Base-by-base conservation (phyloP, 2,329 filamentous ascomycete genomes). In the Scleromitrula shiraiana region DNA sequence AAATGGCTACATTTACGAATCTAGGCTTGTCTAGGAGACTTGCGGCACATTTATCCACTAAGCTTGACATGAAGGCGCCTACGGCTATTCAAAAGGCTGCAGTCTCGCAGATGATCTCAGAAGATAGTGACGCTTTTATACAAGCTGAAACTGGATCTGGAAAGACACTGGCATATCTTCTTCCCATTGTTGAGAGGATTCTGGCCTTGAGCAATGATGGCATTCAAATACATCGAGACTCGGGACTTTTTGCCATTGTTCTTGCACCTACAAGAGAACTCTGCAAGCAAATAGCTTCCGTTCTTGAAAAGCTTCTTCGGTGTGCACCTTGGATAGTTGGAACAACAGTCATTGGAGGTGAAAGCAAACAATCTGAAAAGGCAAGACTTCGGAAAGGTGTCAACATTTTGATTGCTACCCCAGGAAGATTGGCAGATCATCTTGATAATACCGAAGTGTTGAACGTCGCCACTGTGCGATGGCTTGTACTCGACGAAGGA, bases 81-180 rank as follows among this genome's bases (percentile, higher is more conserved):
- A 98, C 93, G 0, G 88, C 88, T 0, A 96, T 98, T 63, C 93
- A 98, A 68, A 90, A 90, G 59, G 88, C 87, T 53, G 85, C 91
- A 1, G 83, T 98, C 32, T 76, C 85, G 35, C 83, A 93, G 58
- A 70, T 98, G 52, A 68, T 95, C 37, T 82, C 82, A 35, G 83
- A 85, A 45, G 85, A 95, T 58, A 82, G 79, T 38, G 93, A 98
- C 70, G 90, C 90, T 2, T 98, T 98, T 60, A 84, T 98, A 27
- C 93, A 97, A 65, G 94, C 93, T 2, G 85, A 98, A 69, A 98
- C 93, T 0, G 93, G 93, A 57, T 98, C 93, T 0, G 93, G 93
- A 68, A 98, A 98, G 70, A 98, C 93, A 0, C 70, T 98, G 51
- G 88, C 93, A n/a, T 98, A 98, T 64, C 75, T 98, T 4, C 70